Evolutionary conservation across 2,329 filamentous ascomycete genomes (phyloP).

Genomic region (Fusarium sp.): DNA sequence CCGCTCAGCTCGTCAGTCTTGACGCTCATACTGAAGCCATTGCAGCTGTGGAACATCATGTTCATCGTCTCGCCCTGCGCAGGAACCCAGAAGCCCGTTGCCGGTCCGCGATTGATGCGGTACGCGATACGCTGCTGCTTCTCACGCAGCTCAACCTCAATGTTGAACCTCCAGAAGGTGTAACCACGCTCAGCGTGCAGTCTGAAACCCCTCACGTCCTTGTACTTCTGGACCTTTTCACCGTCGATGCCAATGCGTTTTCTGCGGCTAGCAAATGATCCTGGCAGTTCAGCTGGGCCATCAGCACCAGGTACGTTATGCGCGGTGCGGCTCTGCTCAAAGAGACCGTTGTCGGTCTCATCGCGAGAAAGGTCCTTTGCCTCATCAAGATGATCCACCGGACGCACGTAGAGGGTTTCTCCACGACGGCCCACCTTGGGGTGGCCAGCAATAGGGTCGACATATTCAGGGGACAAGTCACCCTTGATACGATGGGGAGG

Average conservation of each 20-base stretch:
- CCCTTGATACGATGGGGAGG: slow-evolving; percentile 74
- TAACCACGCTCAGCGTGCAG: slow-evolving; percentile 86
- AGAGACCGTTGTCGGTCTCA: slow-evolving; percentile 84
- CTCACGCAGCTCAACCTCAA: slow-evolving; percentile 85
- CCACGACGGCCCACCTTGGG: slow-evolving; percentile 86
- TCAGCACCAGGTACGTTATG: slow-evolving; percentile 56
- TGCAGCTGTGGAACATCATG: slow-evolving; percentile 98
- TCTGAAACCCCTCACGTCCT: slow-evolving; percentile 82
- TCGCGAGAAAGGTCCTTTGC: slow-evolving; percentile 78
- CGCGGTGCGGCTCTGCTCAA: slow-evolving; percentile 70
- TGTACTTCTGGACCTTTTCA: slow-evolving; percentile 81
- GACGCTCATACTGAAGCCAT: slow-evolving; percentile 87
- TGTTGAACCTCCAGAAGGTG: slow-evolving; percentile 97
- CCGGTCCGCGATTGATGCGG: slow-evolving; percentile 90
- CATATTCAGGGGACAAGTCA: slow-evolving; percentile 79
- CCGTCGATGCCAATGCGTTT: slow-evolving; percentile 71
- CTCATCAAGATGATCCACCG: slow-evolving; percentile 85
- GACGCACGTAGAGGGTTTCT: slow-evolving; percentile 86
- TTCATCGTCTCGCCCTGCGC: slow-evolving; percentile 89
- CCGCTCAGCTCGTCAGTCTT: slow-evolving; percentile 85
- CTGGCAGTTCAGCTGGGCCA: slow-evolving; percentile 58
- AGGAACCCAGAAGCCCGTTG: slow-evolving; percentile 94
- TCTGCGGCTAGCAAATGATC: slow-evolving; percentile 63
- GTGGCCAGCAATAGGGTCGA: slow-evolving; percentile 89
- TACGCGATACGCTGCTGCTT: slow-evolving; percentile 90